These are phyloP conservation scores for Neobulgaria alba DNA, from an alignment of 2,329 filamentous ascomycete genomes.

Conservation along the genomic window DNA sequence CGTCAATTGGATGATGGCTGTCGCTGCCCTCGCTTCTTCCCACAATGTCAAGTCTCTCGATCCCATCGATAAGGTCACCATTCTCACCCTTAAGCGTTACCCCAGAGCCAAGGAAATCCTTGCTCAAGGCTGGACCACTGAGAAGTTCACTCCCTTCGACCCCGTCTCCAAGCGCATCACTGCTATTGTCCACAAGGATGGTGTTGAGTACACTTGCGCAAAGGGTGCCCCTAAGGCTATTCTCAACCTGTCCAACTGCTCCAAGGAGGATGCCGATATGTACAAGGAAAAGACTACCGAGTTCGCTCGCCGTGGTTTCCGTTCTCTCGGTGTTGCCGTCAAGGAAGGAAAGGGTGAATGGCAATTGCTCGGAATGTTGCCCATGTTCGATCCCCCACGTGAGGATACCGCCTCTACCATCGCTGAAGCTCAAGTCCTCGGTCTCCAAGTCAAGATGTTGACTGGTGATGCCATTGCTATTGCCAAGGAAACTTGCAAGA, in stretches of 20 bases:
- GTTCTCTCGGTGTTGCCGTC: conserved; percentile 69
- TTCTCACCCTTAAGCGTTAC: conserved; percentile 67
- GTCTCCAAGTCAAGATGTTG: conserved; percentile 73
- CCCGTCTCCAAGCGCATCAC: conserved; percentile 75
- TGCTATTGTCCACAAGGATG: conserved; percentile 57
- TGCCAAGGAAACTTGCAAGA: conserved; percentile 75
- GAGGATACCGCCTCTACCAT: conserved; percentile 74
- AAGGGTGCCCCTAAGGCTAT: conserved; percentile 74
- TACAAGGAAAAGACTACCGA: conserved; percentile 68
- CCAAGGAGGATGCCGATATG: conserved; percentile 52
- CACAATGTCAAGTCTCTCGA: conserved; percentile 74
- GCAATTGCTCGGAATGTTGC: conserved; percentile 68
- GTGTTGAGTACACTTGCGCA: conserved; percentile 62
- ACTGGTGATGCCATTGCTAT: conserved; percentile 75
- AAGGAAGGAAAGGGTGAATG: conserved; percentile 65
- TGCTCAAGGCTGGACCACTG: conserved; percentile 64
- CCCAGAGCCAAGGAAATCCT: conserved; percentile 71
- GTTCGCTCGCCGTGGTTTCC: conserved; percentile 72
- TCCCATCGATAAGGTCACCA: conserved; percentile 72
- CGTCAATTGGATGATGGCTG: conserved; percentile 80
- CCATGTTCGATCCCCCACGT: conserved; percentile 74
- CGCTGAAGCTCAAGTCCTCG: conserved; percentile 65
- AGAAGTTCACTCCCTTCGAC: conserved; percentile 72
- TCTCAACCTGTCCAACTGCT: conserved; percentile 59
- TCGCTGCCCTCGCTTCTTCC: conserved; percentile 66